Percentiles rank a stretch among this genome's conserved stretches.
Evolutionary conservation across 2,329 filamentous ascomycete genomes (phyloP).

Genomic region (Neospermospora avenae): DNA sequence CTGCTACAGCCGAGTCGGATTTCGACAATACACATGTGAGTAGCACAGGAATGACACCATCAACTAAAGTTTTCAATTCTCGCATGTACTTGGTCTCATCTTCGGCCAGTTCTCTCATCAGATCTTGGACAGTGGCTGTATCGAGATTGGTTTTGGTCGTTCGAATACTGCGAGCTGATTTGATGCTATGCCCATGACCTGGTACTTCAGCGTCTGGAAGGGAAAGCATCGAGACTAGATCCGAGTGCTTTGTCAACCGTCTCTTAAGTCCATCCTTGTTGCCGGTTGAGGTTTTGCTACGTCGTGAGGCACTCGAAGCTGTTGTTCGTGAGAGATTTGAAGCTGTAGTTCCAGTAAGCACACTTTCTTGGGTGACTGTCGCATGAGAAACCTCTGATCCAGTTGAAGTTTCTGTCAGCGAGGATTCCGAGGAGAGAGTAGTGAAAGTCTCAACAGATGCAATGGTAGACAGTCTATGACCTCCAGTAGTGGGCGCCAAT

Average conservation of each 20-base stretch:
- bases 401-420: conserved; percentile 16
- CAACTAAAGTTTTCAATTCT: conserved; percentile 88
- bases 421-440: conserved; percentile 17
- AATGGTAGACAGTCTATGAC: conserved; percentile 33
- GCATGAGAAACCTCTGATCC: conserved; percentile 31
- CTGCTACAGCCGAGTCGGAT: conserved; percentile 59
- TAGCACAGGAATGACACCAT: conserved; percentile 91
- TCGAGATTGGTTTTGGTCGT: conserved; percentile 65
- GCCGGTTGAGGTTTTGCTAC: conserved; percentile 20
- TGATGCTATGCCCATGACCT: conserved; percentile 63
- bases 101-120: conserved; percentile 74
- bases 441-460: conserved; percentile 31
- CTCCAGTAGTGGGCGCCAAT: conserved; percentile 24
- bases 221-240: conserved; percentile 90
- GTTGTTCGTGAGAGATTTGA: conserved; percentile 31
- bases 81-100: conserved; percentile 88
- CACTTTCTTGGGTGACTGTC: conserved; percentile 44
- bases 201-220: conserved; percentile 56
- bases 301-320: conserved; percentile 30
- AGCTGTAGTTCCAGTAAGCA: conserved; percentile 20
- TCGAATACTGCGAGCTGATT: conserved; percentile 75
- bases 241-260: conserved; percentile 84
- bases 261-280: conserved; percentile 46
- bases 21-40: conserved; percentile 79
- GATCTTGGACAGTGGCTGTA: conserved; percentile 67